These are phyloP conservation scores for Canavalia ensiformis DNA, from an alignment of 306 rosid genomes.

Conservation along the genomic window DNA sequence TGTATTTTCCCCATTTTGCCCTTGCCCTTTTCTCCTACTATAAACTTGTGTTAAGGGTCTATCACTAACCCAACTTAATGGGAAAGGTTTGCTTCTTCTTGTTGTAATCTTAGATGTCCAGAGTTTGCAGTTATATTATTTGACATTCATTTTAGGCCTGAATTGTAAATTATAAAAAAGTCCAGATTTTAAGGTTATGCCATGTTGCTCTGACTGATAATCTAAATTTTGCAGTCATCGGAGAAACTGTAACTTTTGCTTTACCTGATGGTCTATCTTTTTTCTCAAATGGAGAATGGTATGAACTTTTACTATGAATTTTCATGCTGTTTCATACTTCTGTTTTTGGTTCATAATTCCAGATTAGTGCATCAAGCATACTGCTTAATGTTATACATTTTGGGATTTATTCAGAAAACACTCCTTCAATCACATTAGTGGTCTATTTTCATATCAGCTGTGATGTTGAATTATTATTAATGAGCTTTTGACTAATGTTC, in stretches of 20 bases:
- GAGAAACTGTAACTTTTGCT: constrained; percentile 84
- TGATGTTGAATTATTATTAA: constrained; percentile 27
- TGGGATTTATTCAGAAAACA: constrained; percentile 30
- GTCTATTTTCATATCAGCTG: constrained; percentile 23
- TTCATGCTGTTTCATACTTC: constrained; percentile 11
- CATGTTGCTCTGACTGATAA: constrained; percentile 40
- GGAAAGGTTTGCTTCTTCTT: not conserved
- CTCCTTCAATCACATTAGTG: constrained; percentile 6
- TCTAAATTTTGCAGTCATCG: constrained; percentile 72
- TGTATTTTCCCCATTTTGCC: too few relatives aligned
- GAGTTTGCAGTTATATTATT: constrained; percentile 30
- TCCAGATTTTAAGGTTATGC: constrained; percentile 19
- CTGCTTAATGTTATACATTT: constrained; percentile 29
- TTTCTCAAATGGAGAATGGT: constrained; percentile 98
- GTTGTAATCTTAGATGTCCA: not conserved
- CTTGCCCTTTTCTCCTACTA: too few relatives aligned
- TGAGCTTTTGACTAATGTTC: constrained; percentile 24
- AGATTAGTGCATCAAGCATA: constrained; percentile 33
- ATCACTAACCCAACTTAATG: not conserved
- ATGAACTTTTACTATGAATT: constrained; percentile 42
- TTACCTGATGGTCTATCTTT: constrained; percentile 66
- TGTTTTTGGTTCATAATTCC: constrained; percentile 19
- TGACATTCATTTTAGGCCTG: constrained; percentile 28
- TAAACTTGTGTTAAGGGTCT: too few relatives aligned
- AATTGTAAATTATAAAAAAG: constrained; percentile 21